Base-by-base conservation (phyloP, 106 monocot species). In the Dendrobium officinale region DNA sequence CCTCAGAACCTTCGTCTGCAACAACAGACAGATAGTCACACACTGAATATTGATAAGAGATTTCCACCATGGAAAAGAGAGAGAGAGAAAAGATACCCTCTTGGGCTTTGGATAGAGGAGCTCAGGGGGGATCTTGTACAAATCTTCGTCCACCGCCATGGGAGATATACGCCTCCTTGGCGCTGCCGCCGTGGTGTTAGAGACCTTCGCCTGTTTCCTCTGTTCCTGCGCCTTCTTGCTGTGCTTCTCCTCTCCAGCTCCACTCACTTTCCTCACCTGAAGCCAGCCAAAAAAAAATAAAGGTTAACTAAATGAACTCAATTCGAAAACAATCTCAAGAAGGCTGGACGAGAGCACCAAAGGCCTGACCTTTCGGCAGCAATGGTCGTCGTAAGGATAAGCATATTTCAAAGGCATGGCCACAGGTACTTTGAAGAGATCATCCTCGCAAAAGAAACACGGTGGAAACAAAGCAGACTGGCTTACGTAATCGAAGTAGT, bases 111-210 rank as follows among this genome's bases (percentile, higher is more conserved):
- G 75, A 43, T 77, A 83, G 80, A 86, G 80, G 6, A 86, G 72
- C 56, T 86, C 86, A 8, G 83, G 86, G 0, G 86, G 86, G 41
- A 86, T 83, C 80, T 86, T 86, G 86, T 86, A 86, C 72, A 86
- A 72, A 77, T 86, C 86, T 58, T 86, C 86, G 58, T 86, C 86
- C 5, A 83, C 86, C 67, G 87, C 81, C 49, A 80, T 87, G 24
- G 81, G 43, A 10, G n/a, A 18, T 20, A 1, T 16, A 6, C 74
- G 42, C 43, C 74, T 74, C 6, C 74, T 42, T 3, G 42, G 74
- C 74, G 0, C 11, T 0, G 31, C 15, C 37, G 16, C 24, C 20
- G 78, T 27, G 4, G 78, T 41, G 19, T 19, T 40, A 40, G 6
- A 41, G 43, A 74, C 20, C 16, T 2, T 42, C 43, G 13, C 72